phyloP scores from a whole-genome alignment of 2,329 filamentous ascomycete genomes.

The Pseudogymnoascus destructans region DNA sequence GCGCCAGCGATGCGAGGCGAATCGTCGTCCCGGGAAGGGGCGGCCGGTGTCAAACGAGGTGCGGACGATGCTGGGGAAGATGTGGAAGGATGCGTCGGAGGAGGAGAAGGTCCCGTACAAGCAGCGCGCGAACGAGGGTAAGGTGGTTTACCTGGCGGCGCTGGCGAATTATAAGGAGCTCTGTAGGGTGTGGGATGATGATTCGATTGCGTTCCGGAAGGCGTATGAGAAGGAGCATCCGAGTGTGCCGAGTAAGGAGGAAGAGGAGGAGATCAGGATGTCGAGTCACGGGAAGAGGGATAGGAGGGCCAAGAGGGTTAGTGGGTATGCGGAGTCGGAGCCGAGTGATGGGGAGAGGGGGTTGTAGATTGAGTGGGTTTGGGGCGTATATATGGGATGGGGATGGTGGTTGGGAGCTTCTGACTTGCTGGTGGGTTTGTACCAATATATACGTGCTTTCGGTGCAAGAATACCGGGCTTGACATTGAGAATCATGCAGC shows the following conservation, averaged over 20 bases:
- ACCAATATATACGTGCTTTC: not conserved
- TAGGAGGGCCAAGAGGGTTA: slow-evolving; percentile 24
- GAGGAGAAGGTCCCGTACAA: slow-evolving; percentile 67
- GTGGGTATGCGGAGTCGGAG: slow-evolving; percentile 19
- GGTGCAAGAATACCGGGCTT: not conserved
- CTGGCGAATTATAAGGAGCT: slow-evolving; percentile 46
- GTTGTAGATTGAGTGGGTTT: not conserved
- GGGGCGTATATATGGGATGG: not conserved
- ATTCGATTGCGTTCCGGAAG: slow-evolving; percentile 41
- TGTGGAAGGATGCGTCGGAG: slow-evolving; percentile 70
- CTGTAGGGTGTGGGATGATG: slow-evolving; percentile 59
- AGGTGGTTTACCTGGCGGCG: slow-evolving; percentile 46
- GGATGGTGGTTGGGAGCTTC: not conserved
- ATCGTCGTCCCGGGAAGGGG: slow-evolving; percentile 49
- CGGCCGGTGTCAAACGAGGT: slow-evolving; percentile 67
- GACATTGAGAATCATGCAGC: not conserved
- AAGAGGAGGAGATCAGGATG: slow-evolving; percentile 13
- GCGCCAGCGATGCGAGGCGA: slow-evolving; percentile 47
- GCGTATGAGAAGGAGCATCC: slow-evolving; percentile 43
- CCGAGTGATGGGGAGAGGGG: not conserved
- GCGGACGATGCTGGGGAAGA: slow-evolving; percentile 69
- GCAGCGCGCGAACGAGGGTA: slow-evolving; percentile 58
- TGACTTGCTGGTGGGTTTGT: not conserved
- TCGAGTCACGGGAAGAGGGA: slow-evolving; percentile 23
- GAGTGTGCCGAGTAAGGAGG: slow-evolving; percentile 27